phyloP scores from a whole-genome alignment of 208 protist genomes.

The Trypanosoma brucei region DNA sequence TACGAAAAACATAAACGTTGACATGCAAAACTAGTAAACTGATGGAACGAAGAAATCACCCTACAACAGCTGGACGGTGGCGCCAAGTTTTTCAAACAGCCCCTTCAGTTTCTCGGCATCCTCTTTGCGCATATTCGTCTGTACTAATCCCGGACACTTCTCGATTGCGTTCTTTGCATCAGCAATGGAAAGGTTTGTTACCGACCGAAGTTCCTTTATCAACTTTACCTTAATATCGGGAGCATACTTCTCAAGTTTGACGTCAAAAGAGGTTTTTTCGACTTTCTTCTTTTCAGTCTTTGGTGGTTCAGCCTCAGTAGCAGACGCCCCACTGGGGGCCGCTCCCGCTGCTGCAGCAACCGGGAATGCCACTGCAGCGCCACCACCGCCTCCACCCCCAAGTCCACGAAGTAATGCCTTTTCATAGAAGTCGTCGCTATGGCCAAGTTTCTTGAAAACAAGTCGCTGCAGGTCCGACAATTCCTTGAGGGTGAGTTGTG shows the following conservation, averaged over 20 bases:
- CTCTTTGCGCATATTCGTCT: slow-evolving; percentile 79
- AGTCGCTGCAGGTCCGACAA: slow-evolving; percentile 82
- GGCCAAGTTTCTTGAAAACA: slow-evolving; percentile 88
- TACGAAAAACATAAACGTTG: too few species aligned
- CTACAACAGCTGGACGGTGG: slow-evolving; percentile 84
- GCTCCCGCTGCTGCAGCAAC: slow-evolving; percentile 29
- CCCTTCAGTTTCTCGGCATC: slow-evolving; percentile 89
- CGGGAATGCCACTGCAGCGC: slow-evolving; percentile 22
- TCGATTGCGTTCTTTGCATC: slow-evolving; percentile 89
- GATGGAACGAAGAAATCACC: too few species aligned
- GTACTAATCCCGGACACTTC: slow-evolving; percentile 86
- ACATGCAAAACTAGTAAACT: too few species aligned
- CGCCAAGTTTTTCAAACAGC: slow-evolving; percentile 85
- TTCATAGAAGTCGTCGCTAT: slow-evolving; percentile 89
- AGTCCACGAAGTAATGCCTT: slow-evolving; percentile 83
- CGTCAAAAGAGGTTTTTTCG: slow-evolving; percentile 85
- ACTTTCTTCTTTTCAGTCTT: slow-evolving; percentile 90
- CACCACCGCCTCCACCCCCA: slow-evolving; percentile 69
- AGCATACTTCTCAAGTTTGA: slow-evolving; percentile 82
- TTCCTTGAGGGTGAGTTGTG: slow-evolving; percentile 85
- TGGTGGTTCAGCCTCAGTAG: slow-evolving; percentile 32
- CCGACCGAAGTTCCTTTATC: slow-evolving; percentile 87
- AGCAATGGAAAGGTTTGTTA: slow-evolving; percentile 79
- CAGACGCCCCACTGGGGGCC: slow-evolving; percentile 26
- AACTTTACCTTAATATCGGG: slow-evolving; percentile 88